These are phyloP conservation scores for Castanopsis chinensis DNA, from an alignment of 306 rosid species.

Conservation along the genomic window DNA sequence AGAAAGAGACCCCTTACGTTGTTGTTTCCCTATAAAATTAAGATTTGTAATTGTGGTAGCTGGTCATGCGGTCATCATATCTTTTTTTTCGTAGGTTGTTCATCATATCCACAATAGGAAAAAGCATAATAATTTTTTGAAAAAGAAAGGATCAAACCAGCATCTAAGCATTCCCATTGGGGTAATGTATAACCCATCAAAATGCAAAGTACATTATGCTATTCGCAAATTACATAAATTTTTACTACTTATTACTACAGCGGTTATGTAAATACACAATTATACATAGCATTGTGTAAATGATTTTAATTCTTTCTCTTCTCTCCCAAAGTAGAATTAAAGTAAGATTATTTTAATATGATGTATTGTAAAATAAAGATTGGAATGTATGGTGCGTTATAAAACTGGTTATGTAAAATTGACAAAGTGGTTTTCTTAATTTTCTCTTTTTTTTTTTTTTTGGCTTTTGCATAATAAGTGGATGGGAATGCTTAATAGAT, in stretches of 20 bases:
- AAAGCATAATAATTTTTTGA: neutral
- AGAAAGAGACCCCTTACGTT: neutral
- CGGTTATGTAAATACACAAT: too few relatives aligned
- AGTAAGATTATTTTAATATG: too few relatives aligned
- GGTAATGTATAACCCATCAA: too few relatives aligned
- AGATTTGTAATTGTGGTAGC: slow-evolving; percentile 2
- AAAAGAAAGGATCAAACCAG: neutral
- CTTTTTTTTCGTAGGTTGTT: neutral
- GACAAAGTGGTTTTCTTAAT: too few relatives aligned
- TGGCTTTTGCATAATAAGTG: neutral
- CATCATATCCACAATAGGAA: neutral
- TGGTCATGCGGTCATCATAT: neutral
- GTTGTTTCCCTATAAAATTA: neutral
- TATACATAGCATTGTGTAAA: too few relatives aligned
- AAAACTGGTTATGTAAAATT: too few relatives aligned
- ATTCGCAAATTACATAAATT: neutral
- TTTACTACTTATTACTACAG: too few relatives aligned
- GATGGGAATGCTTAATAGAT: neutral
- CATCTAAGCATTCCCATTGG: neutral
- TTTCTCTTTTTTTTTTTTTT: neutral
- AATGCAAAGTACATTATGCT: too few relatives aligned
- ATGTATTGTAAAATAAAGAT: too few relatives aligned
- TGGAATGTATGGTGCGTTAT: too few relatives aligned
- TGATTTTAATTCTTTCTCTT: too few relatives aligned
- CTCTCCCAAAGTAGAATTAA: too few relatives aligned